phyloP scores from a whole-genome alignment of 225 moss, liverwort and hornwort genomes.

The Thuidium tamariscinum region DNA sequence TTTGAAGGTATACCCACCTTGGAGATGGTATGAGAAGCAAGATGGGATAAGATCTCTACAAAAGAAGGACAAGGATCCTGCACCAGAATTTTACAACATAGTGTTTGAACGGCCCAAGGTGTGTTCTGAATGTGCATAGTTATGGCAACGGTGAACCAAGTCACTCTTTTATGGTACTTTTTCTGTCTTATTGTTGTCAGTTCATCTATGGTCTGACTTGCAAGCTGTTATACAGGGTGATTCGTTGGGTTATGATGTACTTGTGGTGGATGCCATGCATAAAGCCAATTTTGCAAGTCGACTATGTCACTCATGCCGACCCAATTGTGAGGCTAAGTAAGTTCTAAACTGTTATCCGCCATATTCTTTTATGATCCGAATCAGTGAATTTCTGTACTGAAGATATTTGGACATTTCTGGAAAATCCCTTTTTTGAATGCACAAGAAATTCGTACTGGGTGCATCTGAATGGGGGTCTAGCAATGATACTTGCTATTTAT shows the following conservation, averaged over 20 bases:
- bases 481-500: background rate
- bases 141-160: background rate
- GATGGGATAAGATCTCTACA: conserved; percentile 92
- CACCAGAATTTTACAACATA: conserved; percentile 98
- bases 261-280: conserved; percentile 99
- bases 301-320: conserved; percentile 97
- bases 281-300: conserved; percentile 99
- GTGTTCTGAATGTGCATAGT: background rate
- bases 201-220: background rate
- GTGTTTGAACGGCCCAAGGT: conserved; percentile 98
- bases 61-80: conserved; percentile 96
- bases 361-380: background rate
- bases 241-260: conserved; percentile 86
- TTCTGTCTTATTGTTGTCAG: background rate
- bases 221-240: conserved; percentile 61
- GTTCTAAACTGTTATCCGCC: background rate
- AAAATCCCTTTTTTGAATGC: background rate
- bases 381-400: background rate
- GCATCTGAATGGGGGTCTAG: background rate
- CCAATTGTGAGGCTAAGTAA: conserved; percentile 99
- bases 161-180: background rate
- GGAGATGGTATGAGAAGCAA: conserved; percentile 99
- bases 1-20: conserved; percentile 90
- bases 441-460: background rate
- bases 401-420: background rate